phyloP scores from a whole-genome alignment of 1,284 basidiomycete genomes.

The Papiliotrema nemorosa region DNA sequence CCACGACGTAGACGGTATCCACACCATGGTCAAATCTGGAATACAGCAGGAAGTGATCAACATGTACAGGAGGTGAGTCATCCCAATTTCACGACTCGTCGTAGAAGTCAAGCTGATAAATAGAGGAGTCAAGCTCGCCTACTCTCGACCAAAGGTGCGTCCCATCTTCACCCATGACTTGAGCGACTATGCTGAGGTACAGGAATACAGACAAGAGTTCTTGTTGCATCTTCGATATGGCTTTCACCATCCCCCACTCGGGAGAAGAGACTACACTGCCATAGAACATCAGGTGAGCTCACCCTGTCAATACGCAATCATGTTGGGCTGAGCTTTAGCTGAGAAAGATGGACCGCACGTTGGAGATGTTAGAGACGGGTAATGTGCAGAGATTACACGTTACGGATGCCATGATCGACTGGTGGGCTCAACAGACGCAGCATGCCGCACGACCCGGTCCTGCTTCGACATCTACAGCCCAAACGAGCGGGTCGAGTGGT shows the following conservation, averaged over 20 bases:
- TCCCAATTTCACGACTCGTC: not conserved
- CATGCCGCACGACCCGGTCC: not conserved
- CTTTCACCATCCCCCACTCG: conserved; percentile 45
- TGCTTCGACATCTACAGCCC: not conserved
- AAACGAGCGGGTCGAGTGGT: not conserved
- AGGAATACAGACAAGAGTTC: conserved; percentile 36
- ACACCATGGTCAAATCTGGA: conserved; percentile 34
- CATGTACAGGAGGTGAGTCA: conserved; percentile 42
- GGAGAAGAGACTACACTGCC: conserved; percentile 44
- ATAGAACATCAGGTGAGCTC: conserved; percentile 48
- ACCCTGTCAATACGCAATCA: not conserved
- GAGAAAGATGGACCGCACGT: conserved; percentile 40
- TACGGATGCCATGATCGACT: conserved; percentile 40
- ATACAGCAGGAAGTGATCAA: conserved; percentile 48
- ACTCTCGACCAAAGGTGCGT: conserved; percentile 33
- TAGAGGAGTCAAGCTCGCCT: conserved; percentile 38
- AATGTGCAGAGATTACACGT: conserved; percentile 40
- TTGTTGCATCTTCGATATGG: conserved; percentile 45
- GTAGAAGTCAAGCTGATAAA: conserved; percentile 5
- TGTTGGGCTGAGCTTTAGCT: conserved; percentile 28
- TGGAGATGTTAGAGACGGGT: conserved; percentile 45
- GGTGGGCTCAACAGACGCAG: conserved; percentile 43
- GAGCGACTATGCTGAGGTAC: not conserved
- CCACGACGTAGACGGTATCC: not conserved
- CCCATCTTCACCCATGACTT: not conserved